Evolutionary conservation across 23 red algal genomes (phyloP).

Genomic region (Gracilaria gracilis): DNA sequence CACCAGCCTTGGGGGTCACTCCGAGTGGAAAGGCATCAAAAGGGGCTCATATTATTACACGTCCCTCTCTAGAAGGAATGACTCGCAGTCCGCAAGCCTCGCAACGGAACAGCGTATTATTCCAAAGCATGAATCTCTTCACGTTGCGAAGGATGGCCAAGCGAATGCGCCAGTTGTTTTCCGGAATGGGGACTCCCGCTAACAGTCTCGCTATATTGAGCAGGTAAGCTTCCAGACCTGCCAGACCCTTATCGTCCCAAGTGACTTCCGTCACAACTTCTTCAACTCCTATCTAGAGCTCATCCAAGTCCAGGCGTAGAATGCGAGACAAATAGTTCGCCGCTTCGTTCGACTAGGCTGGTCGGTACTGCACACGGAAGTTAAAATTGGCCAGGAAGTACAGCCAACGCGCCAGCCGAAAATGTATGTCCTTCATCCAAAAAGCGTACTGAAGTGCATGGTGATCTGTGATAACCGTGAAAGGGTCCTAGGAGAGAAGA

Average conservation of each 20-base stretch:
- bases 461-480: constrained; percentile 29
- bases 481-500: not conserved
- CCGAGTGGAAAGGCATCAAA: too few species aligned
- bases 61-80: too few species aligned
- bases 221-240: not conserved
- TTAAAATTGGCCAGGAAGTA: constrained; percentile 38
- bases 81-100: not conserved
- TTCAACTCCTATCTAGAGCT: too few species aligned
- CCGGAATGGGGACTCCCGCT: not conserved
- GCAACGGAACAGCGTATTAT: not conserved
- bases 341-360: not conserved
- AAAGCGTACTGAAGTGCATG: constrained; percentile 23
- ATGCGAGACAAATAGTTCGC: constrained; percentile 7
- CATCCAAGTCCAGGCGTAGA: too few species aligned
- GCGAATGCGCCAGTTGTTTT: not conserved
- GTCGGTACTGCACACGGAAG: not conserved
- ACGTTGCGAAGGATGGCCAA: not conserved
- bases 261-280: not conserved
- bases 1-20: too few species aligned
- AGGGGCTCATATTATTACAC: too few species aligned
- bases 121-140: constrained; percentile 15
- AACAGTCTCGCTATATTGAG: not conserved
- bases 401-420: constrained; percentile 11
- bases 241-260: not conserved
- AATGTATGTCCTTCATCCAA: constrained; percentile 34